Base-by-base conservation (phyloP, 371 early-diverging fungal species). In the Mortierella sp. region DNA sequence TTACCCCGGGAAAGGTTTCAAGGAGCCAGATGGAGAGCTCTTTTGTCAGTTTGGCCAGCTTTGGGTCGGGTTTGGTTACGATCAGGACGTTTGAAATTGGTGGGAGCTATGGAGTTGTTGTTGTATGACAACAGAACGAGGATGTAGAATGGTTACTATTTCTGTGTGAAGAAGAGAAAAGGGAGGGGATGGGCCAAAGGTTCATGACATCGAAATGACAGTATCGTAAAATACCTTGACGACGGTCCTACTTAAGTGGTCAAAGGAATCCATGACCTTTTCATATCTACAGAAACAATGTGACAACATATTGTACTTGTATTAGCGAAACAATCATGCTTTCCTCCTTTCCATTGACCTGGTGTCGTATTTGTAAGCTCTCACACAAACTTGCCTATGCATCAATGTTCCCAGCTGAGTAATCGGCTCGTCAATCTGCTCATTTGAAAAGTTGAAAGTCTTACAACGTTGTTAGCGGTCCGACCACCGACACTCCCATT, bases 51-150 rank as follows among this genome's bases (percentile, higher is more conserved):
- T 88, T 86, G 26, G 96, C 89, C 14, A 98, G 89, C 10, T 93
- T 92, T 11, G 88, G 80, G 88, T 98, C 98, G 7, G 96, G 94
- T 84, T 98, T 98, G 21, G 97, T 97, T 34, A 98, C 97, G 31
- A 98, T 92, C 91, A 98, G 60, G 47, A 85, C 75, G 55, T 77
- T 85, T 58, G 86, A 77, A 44, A 85, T 85, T 0, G 80, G 82
- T 8, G 86, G 86, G 7, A 85, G 75, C 84, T 84, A 55, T 11
- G 16, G 34, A 10, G 45, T 26, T 14, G 21, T 24, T 19, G 44
- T 26, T 14, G 21, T 24, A 52, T 21, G 78, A 47, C 14, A 44
- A 63, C 13, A n/a, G 4, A 60, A n/a, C 6, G 42, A n/a, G n/a
- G n/a, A 38, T 38, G 42, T 38, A 21, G 9, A 24, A 24, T 10